Evolutionary conservation across 805 yeast species (phyloP).

Genomic region (Kodamaea restingae): DNA sequence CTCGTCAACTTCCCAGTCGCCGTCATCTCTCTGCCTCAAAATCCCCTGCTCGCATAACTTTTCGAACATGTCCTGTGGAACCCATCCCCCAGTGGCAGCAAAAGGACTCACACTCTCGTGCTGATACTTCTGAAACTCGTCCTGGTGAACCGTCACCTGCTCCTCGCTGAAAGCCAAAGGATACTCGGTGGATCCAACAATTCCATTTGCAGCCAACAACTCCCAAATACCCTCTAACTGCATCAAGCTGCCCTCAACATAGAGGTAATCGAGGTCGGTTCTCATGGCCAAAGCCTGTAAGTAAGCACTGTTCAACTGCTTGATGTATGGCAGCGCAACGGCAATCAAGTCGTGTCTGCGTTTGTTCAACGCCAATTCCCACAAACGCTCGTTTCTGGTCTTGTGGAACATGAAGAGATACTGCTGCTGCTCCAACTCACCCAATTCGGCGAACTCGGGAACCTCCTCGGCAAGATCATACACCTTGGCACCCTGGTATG

Average conservation of each 20-base stretch:
- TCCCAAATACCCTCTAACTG: conserved; percentile 71
- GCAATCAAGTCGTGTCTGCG: conserved; percentile 65
- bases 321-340: conserved; percentile 79
- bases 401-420: conserved; percentile 82
- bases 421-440: conserved; percentile 72
- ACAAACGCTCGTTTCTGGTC: conserved; percentile 85
- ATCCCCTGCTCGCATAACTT: conserved; percentile 64
- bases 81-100: conserved; percentile 90
- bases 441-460: conserved; percentile 62
- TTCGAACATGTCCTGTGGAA: conserved; percentile 90
- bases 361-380: conserved; percentile 75
- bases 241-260: conserved; percentile 62
- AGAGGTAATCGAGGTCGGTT: conserved; percentile 53
- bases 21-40: conserved; percentile 52
- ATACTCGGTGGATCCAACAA: conserved; percentile 45
- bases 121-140: conserved; percentile 63
- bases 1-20: conserved; percentile 33
- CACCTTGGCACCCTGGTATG: conserved; percentile 85
- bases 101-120: conserved; percentile 69
- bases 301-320: conserved; percentile 64
- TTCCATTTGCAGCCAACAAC: conserved; percentile 52
- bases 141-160: conserved; percentile 54
- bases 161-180: conserved; percentile 62
- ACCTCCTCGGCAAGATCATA: conserved; percentile 72
- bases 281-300: conserved; percentile 56